Conservation (phyloP, 345 rosid genomes). For the Linum trigynum region DNA sequence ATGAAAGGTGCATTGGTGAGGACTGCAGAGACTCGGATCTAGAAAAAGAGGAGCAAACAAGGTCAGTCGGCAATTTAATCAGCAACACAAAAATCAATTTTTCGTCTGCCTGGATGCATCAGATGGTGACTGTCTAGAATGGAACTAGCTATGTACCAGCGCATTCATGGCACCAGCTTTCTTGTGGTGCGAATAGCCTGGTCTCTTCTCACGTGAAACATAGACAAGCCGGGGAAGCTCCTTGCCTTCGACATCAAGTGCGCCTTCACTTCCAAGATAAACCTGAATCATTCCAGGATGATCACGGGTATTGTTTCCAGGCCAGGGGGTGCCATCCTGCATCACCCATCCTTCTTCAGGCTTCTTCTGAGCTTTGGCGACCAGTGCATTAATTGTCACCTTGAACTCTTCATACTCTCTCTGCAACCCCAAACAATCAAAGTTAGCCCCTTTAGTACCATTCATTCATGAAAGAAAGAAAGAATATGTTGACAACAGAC, state of each 20-base stretch:
- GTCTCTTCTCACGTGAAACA: slow-evolving; percentile 95
- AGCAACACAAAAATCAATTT: background rate
- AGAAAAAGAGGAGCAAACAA: background rate
- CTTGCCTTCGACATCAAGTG: slow-evolving; percentile 83
- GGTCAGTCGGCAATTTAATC: background rate
- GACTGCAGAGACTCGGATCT: slow-evolving; percentile 97
- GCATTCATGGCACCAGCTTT: slow-evolving; percentile 99
- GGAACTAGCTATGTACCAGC: slow-evolving; percentile 38
- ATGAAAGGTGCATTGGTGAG: slow-evolving; percentile 91
- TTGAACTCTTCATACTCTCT: slow-evolving; percentile 97
- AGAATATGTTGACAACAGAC: background rate
- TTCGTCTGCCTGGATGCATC: background rate
- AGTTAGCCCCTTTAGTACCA: background rate
- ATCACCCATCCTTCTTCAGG: slow-evolving; percentile 99
- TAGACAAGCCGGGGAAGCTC: slow-evolving; percentile 84
- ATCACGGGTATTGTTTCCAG: slow-evolving; percentile 95
- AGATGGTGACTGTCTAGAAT: background rate
- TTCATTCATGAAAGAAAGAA: background rate
- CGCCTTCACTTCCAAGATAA: slow-evolving; percentile 89
- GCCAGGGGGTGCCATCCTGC: slow-evolving; percentile 99
- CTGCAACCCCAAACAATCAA: slow-evolving; percentile 21
- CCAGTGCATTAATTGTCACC: slow-evolving; percentile 81
- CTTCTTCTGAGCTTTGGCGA: slow-evolving; percentile 89
- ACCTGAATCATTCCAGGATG: slow-evolving; percentile 99
- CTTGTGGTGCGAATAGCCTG: slow-evolving; percentile 92